Percentiles rank a stretch among this genome's conserved stretches.
Conservation (phyloP, 352 stramenopile species). For the Phytophthora megakarya region DNA sequence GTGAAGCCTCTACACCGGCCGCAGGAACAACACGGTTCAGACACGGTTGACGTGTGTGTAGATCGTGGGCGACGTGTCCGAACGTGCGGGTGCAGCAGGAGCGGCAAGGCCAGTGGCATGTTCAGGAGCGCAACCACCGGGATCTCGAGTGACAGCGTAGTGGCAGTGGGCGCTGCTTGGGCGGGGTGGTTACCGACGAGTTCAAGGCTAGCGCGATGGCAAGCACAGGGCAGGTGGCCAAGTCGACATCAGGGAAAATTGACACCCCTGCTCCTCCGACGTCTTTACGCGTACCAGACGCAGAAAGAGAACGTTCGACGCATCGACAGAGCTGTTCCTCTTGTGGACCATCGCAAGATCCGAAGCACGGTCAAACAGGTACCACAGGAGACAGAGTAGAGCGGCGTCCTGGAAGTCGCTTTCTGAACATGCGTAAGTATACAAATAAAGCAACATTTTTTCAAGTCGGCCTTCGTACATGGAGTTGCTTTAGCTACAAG, state of each 20-base stretch:
- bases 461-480: background rate
- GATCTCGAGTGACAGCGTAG: too few relatives aligned
- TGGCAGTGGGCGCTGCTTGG: too few relatives aligned
- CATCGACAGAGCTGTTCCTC: constrained; percentile 20
- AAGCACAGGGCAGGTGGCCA: constrained; percentile 26
- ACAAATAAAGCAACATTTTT: constrained; percentile 12
- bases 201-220: constrained; percentile 11
- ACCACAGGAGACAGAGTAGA: too few relatives aligned
- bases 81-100: too few relatives aligned
- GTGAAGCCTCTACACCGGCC: background rate
- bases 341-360: constrained; percentile 18
- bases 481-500: constrained; percentile 1
- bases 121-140: too few relatives aligned
- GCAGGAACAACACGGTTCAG: background rate
- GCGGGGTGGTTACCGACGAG: background rate
- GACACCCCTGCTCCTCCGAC: constrained; percentile 32
- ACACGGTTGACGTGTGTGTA: constrained; percentile 2
- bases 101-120: too few relatives aligned
- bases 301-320: constrained; percentile 18
- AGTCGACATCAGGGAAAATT: constrained; percentile 29
- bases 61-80: background rate
- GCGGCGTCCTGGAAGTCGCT: too few relatives aligned
- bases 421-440: background rate
- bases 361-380: too few relatives aligned
- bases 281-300: constrained; percentile 38